Base-by-base conservation (phyloP, 495 filamentous ascomycete genomes). In the Parathielavia appendiculata region DNA sequence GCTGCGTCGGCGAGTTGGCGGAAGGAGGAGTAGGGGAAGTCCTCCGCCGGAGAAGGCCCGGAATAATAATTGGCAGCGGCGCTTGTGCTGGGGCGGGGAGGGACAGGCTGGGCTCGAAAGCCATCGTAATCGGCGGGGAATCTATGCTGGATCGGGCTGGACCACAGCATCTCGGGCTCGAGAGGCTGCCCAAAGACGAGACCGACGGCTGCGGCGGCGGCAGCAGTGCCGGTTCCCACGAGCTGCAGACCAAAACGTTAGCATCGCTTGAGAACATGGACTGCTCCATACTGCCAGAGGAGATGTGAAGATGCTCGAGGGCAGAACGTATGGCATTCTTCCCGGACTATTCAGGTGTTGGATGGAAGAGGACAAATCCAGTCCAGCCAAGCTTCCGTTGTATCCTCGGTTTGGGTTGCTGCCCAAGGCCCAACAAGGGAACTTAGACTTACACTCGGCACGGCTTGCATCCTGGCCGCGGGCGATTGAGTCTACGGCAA, bases 401-500 rank as follows among this genome's bases (percentile, higher is more conserved):
- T 34, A 32, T 38, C 9, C n/a, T 50, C 45, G 41, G 41, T 57
- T 30, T 48, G 54, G 36, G 16, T 32, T 52, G 34, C 13, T 52
- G 41, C 48, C 39, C 48, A 39, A 53, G 34, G n/a, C 32, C 43
- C 43, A 43, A 22, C 30, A 16, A 0, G 30, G 36, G 32, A 26
- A 30, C 26, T 30, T 40, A 41, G 26, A 83, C 82, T 82, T 77
- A 85, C 82, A 75, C 79, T 84, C 65, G 82, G 82, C 69, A 85
- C 73, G 41, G 81, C 78, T 76, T 83, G 81, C 82, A 85, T 85
- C 64, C 66, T 78, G 65, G 66, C 68, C 65, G 65, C 66, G 66
- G 70, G 59, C 59, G 59, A 64, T 69, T 69, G 73, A 66, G 66
- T 71, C 66, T 69, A 71, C 59, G 69, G 68, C 66, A 58, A 63